Evolutionary conservation across 2,329 filamentous ascomycete species (phyloP).

Genomic region (Taxawa tesnikishii): DNA sequence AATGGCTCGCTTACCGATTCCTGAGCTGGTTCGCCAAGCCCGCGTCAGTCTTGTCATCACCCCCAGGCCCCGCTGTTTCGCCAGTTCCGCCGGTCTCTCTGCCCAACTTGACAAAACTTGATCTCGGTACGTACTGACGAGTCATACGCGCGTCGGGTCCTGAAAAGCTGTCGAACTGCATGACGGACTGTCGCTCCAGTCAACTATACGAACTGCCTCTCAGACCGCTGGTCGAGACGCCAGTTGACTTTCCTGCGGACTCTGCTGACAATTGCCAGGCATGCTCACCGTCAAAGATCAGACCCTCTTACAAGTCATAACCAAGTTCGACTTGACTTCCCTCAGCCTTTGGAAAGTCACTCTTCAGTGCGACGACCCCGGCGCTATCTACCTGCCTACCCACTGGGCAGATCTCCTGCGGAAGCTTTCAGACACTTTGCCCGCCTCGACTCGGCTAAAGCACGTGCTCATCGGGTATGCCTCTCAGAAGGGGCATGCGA

Average conservation of each 20-base stretch:
- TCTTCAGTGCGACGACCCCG: background rate
- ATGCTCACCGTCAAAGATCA: slow-evolving; percentile 6
- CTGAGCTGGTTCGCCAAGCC: slow-evolving; percentile 2
- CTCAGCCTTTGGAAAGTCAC: slow-evolving; percentile 13
- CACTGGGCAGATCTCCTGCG: slow-evolving; percentile 1
- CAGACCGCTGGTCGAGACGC: too few species aligned
- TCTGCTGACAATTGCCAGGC: too few species aligned
- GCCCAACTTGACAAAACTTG: slow-evolving; percentile 8
- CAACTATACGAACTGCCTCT: too few species aligned
- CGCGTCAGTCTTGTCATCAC: background rate
- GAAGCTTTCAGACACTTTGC: background rate
- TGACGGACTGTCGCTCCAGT: too few species aligned
- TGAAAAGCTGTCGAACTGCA: too few species aligned
- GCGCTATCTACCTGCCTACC: background rate
- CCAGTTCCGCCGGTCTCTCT: slow-evolving; percentile 6
- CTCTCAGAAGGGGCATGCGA: background rate
- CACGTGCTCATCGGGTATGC: slow-evolving; percentile 2
- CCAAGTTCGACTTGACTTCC: slow-evolving; percentile 11
- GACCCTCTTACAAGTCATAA: slow-evolving; percentile 9
- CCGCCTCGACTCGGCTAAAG: background rate
- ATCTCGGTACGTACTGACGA: too few species aligned
- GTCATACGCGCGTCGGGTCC: too few species aligned
- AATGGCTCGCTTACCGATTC: slow-evolving; percentile 4
- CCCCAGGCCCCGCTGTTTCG: slow-evolving; percentile 1
- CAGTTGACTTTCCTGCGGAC: too few species aligned